phyloP scores from a whole-genome alignment of 805 yeast genomes.

The Candida hispaniensis region DNA sequence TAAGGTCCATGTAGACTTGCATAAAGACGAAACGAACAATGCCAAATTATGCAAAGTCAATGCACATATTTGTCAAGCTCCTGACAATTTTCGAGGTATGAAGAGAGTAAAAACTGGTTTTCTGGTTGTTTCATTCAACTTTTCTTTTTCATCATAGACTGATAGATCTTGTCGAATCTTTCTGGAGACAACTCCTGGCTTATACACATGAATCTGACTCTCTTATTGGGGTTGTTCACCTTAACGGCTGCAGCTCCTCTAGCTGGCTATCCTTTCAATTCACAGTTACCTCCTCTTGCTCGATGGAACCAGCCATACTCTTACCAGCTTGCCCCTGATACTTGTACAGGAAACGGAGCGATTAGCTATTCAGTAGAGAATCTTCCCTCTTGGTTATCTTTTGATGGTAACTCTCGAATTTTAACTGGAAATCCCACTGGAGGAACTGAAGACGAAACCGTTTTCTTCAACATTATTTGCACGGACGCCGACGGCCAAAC shows the following conservation, averaged over 20 bases:
- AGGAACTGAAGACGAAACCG: constrained; percentile 32
- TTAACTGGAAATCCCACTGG: constrained; percentile 54
- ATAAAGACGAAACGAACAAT: too few relatives aligned
- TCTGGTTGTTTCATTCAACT: too few relatives aligned
- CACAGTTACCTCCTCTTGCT: constrained; percentile 84
- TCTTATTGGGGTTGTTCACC: constrained; percentile 18
- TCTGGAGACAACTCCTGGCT: too few relatives aligned
- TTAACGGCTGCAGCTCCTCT: constrained; percentile 37
- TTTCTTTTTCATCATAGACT: too few relatives aligned
- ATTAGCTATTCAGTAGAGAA: constrained; percentile 41
- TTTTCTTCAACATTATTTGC: constrained; percentile 50
- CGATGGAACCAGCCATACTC: constrained; percentile 49
- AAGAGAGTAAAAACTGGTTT: too few relatives aligned
- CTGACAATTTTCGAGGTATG: too few relatives aligned
- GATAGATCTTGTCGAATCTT: too few relatives aligned
- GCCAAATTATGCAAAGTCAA: too few relatives aligned
- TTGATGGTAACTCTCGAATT: constrained; percentile 50
- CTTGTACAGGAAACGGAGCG: constrained; percentile 40
- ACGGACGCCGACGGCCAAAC: constrained; percentile 43
- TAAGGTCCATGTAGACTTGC: too few relatives aligned
- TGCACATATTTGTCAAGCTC: too few relatives aligned
- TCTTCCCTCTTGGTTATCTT: constrained; percentile 70
- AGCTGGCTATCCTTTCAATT: constrained; percentile 64
- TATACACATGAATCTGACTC: too few relatives aligned
- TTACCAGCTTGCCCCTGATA: constrained; percentile 60